Conservation (phyloP, 805 yeast species). For the Yamadazyma sp. region DNA sequence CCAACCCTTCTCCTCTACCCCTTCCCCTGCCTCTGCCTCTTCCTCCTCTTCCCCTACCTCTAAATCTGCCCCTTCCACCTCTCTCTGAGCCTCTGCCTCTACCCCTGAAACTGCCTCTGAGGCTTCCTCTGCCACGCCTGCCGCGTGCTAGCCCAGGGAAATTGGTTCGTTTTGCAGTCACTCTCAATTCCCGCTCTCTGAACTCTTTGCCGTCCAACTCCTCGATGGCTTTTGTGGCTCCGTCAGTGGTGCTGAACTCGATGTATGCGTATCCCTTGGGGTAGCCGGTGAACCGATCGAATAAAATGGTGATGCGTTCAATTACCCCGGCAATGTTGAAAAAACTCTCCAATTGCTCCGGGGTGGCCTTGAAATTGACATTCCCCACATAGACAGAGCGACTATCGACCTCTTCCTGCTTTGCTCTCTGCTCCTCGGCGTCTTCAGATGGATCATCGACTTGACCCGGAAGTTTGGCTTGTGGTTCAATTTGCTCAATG, state of each 20-base stretch:
- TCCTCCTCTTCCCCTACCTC: conserved; percentile 8
- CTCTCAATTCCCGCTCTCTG: conserved; percentile 47
- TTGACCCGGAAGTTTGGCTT: too few relatives aligned
- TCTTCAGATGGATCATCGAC: too few relatives aligned
- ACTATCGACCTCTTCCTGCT: conserved; percentile 48
- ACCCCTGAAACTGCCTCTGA: conserved; percentile 33
- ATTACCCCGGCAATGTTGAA: conserved; percentile 47
- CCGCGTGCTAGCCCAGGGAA: conserved; percentile 41
- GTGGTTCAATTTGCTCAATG: too few relatives aligned
- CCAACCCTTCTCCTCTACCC: conserved; percentile 4
- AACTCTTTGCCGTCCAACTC: conserved; percentile 42
- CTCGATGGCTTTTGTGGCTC: conserved; percentile 48
- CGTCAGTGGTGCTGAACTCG: conserved; percentile 47
- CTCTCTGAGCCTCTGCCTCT: conserved; percentile 21
- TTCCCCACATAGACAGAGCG: conserved; percentile 57
- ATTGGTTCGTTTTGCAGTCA: conserved; percentile 54
- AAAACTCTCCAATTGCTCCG: conserved; percentile 49
- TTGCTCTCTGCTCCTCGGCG: conserved; percentile 23
- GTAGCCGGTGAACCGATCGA: conserved; percentile 43
- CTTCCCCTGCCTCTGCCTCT: conserved; percentile 3
- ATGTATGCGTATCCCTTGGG: conserved; percentile 66
- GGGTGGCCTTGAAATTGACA: conserved; percentile 48
- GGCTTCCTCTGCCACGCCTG: conserved; percentile 33
- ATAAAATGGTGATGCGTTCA: conserved; percentile 52
- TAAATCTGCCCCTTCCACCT: conserved; percentile 12